phyloP scores from a whole-genome alignment of 106 monocot species.

The Iris macrosiphon region DNA sequence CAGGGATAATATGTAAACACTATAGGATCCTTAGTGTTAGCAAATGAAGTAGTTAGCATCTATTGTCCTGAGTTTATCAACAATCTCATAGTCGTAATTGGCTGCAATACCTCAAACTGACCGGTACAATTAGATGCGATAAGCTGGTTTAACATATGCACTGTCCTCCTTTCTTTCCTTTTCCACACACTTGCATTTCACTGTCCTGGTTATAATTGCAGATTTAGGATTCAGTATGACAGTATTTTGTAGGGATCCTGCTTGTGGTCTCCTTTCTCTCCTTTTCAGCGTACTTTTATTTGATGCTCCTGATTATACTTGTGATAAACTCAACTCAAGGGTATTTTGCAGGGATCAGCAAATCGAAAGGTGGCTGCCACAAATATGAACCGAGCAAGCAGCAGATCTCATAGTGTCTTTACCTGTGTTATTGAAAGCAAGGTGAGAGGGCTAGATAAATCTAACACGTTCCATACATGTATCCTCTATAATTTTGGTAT shows the following conservation, averaged over 20 bases:
- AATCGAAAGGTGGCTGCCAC: conserved; percentile 94
- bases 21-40: too few relatives aligned
- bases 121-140: background rate
- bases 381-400: conserved; percentile 95
- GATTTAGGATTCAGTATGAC: background rate
- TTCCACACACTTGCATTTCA: background rate
- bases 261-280: too few relatives aligned
- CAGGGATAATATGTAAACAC: too few relatives aligned
- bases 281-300: too few relatives aligned
- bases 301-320: too few relatives aligned
- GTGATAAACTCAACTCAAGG: too few relatives aligned
- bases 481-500: background rate
- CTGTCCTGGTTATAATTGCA: background rate
- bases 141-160: background rate
- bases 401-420: conserved; percentile 97
- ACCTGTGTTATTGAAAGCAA: conserved; percentile 95
- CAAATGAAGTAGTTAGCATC: too few relatives aligned
- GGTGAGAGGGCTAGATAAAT: conserved; percentile 28
- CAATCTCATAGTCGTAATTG: background rate
- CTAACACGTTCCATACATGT: background rate
- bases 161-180: background rate
- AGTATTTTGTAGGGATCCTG: too few relatives aligned
- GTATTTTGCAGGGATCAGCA: conserved; percentile 75
- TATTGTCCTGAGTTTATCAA: background rate
- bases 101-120: background rate